phyloP scores from a whole-genome alignment of 2,329 filamentous ascomycete genomes.

The Pestalotiopsis sp. region DNA sequence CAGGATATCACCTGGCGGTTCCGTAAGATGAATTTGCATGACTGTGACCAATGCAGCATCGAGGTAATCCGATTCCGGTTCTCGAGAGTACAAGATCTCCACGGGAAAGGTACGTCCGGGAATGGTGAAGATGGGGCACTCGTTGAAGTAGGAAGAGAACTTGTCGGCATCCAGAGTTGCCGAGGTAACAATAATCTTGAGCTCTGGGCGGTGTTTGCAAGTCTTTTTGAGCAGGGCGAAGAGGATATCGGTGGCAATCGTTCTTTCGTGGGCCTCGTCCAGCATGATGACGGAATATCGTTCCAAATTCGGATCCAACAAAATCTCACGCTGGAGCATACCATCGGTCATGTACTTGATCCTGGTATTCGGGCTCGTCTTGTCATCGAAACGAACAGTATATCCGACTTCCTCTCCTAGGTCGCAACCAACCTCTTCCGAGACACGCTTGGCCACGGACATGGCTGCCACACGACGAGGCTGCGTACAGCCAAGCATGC shows the following conservation, averaged over 20 bases:
- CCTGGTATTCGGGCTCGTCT: conserved; percentile 81
- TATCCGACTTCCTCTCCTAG: conserved; percentile 95
- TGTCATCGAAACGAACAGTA: conserved; percentile 96
- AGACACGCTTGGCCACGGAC: conserved; percentile 95
- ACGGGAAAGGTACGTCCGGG: conserved; percentile 94
- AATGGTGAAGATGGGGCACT: conserved; percentile 95
- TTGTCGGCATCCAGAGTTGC: conserved; percentile 97
- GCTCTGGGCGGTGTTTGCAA: conserved; percentile 78
- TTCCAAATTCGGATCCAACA: conserved; percentile 86
- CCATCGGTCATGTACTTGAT: conserved; percentile 99
- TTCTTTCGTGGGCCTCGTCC: conserved; percentile 96
- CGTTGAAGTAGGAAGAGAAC: conserved; percentile 94
- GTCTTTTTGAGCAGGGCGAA: conserved; percentile 96
- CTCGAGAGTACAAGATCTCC: conserved; percentile 91
- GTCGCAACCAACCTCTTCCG: conserved; percentile 90
- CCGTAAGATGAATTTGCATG: conserved; percentile 96
- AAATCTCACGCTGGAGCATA: conserved; percentile 94
- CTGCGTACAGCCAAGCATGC: conserved; percentile 95
- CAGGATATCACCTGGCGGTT: conserved; percentile 91
- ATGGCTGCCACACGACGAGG: conserved; percentile 96
- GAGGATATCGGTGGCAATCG: conserved; percentile 92
- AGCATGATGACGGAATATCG: conserved; percentile 97
- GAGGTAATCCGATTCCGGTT: conserved; percentile 94
- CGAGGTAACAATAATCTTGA: conserved; percentile 95
- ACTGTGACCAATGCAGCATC: conserved; percentile 94